Evolutionary conservation across 768 basidiomycete genomes (phyloP), one percentile per base, ranked within the genome.

Genomic region (Collybia sordida): DNA sequence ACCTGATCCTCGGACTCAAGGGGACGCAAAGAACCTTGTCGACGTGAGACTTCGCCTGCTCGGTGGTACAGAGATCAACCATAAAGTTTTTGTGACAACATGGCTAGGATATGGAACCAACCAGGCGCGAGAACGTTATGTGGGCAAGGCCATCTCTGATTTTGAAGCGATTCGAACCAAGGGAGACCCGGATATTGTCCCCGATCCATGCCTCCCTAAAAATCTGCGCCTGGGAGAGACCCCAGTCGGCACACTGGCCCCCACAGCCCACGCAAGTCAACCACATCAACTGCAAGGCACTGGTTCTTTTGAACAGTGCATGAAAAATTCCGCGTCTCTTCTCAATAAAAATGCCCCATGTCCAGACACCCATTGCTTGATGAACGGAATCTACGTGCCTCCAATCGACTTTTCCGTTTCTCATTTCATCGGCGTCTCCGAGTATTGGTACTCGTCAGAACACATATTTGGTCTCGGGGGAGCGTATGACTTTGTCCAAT

Each of bases 31-130:
- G 46, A 79, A 85, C 48, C 74, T 98, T 15, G 80, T 89, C 28
- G 84, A 88, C 55, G 93, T 99, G 39, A 77, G 87, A 28, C 64
- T 98, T 49, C 81, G 92, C 42, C 73, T 96, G 31, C 64, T 98
- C 35, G 81, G 85, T 25, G 97, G 96, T 14, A 79, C 87, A 58
- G 91, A 92, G 61, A 88, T 98, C 42, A 80, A 81, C 50, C 95
- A 97, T 70, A 83, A 86, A 52, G 92, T 99, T 19, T 99, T 98
- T 53, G 96, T 98, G 49, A 97, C 97, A 45, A 98, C 95, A 0
- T 98, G 97, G 97, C 72, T 99, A 21, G 97, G 97, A 9, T 99
- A 96, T 64, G 97, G 97, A 11, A 98, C 97, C 25, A 98, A 98
- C 59, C 87, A 93, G 67, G 96, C 93, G n/a, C 71, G 96, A 60